Evolutionary conservation across 1,284 basidiomycete species (phyloP), one percentile per base, ranked within the genome.

Genomic region (Ganoderma meredithae): DNA sequence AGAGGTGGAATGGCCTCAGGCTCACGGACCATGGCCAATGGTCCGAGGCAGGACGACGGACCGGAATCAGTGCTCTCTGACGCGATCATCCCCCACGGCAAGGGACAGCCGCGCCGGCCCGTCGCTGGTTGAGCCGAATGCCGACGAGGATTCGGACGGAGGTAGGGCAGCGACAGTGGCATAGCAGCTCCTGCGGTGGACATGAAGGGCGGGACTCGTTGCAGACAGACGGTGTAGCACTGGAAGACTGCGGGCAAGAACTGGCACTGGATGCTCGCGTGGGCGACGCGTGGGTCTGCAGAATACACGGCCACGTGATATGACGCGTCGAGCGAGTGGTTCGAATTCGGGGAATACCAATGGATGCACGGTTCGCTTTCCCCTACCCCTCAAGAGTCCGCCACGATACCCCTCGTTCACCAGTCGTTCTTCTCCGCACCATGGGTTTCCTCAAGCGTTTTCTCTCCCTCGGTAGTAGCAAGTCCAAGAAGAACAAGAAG

Each of bases 401-500:
- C 58, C 65, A 58, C 65, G 55, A 52, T 41, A 25, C n/a, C 39
- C 56, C 25, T 53, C 43, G 31, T 12, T 53, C 27, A 58, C 39
- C 49, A 44, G 31, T 39, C 49, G 39, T 39, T 39, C 58, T 12
- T n/a, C 22, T 43, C 4, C 31, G 63, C 25, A 73, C 63, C 53
- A 93, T 93, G 91, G 88, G 89, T 27, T 86, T 93, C 66, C 79
- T 94, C 74, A 90, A 90, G 73, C 89, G 87, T 47, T 81, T 94
- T 71, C 85, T 94, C 64, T 93, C 92, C 12, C 80, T 93, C 41
- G 84, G 90, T 61, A 87, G 84, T 79, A 89, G 85, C 80, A 90
- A 86, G 78, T 85, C 83, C 73, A 87, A 85, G 79, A 88, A 87
- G 62, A 76, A 73, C 66, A 73, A 76, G 74, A 70, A 74, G 68